Base-by-base conservation (phyloP, 2,329 filamentous ascomycete genomes). In the Hymenoscyphus fructigenus region DNA sequence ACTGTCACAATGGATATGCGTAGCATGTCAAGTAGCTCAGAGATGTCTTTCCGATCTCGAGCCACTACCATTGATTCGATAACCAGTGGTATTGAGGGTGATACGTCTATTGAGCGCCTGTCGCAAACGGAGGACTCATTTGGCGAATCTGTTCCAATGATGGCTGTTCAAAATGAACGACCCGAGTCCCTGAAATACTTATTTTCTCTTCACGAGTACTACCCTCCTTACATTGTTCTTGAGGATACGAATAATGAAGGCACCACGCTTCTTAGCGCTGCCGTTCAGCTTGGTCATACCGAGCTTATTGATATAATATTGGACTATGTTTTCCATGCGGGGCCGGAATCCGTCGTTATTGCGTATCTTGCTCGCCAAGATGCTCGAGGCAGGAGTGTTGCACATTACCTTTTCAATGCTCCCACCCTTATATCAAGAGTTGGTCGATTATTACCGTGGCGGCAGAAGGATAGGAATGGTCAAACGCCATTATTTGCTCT, bases 401-500 rank as follows among this genome's bases (percentile, higher is more conserved):
- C 90, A n/a, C 95, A 99, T 77, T 99, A 99, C 76, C 83, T 99
- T 17, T 99, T 99, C 79, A 91, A 97, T 74, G 89, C 92, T 9
- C 95, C 95, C 1, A 83, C 85, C 61, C 81, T 99, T 23, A 95
- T 99, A 70, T 80, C 82, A 56, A 84, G 85, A 62, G 89, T 98
- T 66, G 93, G 93, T 1, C 83, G 85, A 66, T 79, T 94, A 69
- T 81, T 99, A 61, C 91, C 92, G 9, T 99, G 95, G 95, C 86
- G 88, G 65, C 87, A 96, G 76, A 92, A 90, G 70, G 95, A 99
- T 77, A 96, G 93, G 76, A 97, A 98, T 74, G 95, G 95, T 0
- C 95, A 98, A 78, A 99, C 96, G n/a, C 96, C 95, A 1, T 80
- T 99, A 9, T 98, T 99, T 76, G 95, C 95, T 1, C 82, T 98